Evolutionary conservation across 345 rosid species (phyloP).

Genomic region (Eucalyptus camaldulensis): DNA sequence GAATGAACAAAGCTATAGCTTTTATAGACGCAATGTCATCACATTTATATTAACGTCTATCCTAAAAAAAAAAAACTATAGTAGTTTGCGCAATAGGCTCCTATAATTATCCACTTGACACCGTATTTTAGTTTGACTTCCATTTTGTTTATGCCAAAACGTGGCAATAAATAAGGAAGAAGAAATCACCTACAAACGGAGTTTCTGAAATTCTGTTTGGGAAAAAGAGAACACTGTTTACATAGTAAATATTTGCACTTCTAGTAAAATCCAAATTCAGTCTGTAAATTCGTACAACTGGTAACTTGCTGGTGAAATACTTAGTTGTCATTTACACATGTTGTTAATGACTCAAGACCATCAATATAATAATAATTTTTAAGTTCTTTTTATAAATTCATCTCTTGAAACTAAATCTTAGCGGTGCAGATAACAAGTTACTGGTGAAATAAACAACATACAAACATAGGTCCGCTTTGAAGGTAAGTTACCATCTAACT

Average conservation of each 20-base stretch:
- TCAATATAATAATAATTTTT: neutral
- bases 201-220: neutral
- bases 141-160: neutral
- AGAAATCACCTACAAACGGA: neutral
- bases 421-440: too few species aligned
- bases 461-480: too few species aligned
- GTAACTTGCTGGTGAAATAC: neutral
- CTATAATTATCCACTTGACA: neutral
- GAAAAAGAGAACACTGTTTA: too few species aligned
- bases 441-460: too few species aligned
- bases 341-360: neutral
- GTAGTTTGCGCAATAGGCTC: neutral
- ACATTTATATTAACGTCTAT: neutral
- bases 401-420: neutral
- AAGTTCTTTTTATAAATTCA: neutral
- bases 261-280: neutral
- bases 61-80: rapidly evolving
- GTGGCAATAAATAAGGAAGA: neutral
- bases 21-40: neutral
- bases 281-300: neutral
- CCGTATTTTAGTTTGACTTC: neutral
- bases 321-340: neutral
- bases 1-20: neutral
- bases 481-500: too few species aligned
- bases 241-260: neutral